phyloP scores from a whole-genome alignment of 1,284 basidiomycete species.

The Ceratobasidium sp. region DNA sequence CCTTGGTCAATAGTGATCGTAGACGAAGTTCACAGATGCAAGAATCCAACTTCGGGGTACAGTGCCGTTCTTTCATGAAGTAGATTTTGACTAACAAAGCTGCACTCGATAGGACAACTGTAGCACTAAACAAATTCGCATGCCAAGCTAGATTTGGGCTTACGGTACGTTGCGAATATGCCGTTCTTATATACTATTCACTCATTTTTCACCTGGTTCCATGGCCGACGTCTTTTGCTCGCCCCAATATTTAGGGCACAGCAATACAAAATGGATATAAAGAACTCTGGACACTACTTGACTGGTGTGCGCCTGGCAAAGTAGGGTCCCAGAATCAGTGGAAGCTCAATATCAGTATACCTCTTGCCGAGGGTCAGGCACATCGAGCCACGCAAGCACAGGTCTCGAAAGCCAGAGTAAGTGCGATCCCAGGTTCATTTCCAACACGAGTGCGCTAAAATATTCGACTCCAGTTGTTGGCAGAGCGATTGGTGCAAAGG shows the following conservation, averaged over 20 bases:
- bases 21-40: slow-evolving; percentile 86
- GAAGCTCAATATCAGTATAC: slow-evolving; percentile 74
- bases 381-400: slow-evolving; percentile 70
- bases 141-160: slow-evolving; percentile 79
- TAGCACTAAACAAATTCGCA: slow-evolving; percentile 73
- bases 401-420: slow-evolving; percentile 68
- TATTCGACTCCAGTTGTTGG: slow-evolving; percentile 52
- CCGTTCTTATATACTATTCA: neutral
- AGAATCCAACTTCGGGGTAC: slow-evolving; percentile 70
- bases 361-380: slow-evolving; percentile 74
- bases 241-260: slow-evolving; percentile 63
- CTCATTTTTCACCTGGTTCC: neutral
- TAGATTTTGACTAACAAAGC: slow-evolving; percentile 21
- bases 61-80: neutral
- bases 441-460: neutral
- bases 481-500: slow-evolving; percentile 66
- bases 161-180: slow-evolving; percentile 60
- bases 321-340: slow-evolving; percentile 77
- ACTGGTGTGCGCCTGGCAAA: slow-evolving; percentile 81
- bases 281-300: slow-evolving; percentile 85
- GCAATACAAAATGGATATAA: slow-evolving; percentile 88
- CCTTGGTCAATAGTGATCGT: slow-evolving; percentile 79
- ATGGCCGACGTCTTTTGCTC: neutral
- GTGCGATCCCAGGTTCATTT: slow-evolving; percentile 49
- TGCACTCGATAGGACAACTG: slow-evolving; percentile 63